Evolutionary conservation across 1,284 basidiomycete species (phyloP).

Genomic region (Tilletia indica): DNA sequence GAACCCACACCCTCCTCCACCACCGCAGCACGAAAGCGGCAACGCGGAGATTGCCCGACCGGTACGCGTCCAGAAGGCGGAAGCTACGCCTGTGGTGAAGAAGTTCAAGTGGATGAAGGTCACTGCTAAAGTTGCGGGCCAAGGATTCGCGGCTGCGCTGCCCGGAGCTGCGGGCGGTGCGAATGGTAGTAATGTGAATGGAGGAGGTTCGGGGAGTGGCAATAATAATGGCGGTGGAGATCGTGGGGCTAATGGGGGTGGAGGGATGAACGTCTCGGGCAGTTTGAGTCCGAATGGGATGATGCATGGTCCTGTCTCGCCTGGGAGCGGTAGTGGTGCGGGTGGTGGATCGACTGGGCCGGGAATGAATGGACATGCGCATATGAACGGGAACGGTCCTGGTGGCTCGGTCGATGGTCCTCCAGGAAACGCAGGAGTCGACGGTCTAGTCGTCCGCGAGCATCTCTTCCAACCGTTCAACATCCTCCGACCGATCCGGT

Average conservation of each 20-base stretch:
- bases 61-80: slow-evolving; percentile 6
- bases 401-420: not conserved
- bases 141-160: not conserved
- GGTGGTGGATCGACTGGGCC: not conserved
- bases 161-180: not conserved
- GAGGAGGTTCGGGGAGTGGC: not conserved
- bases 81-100: slow-evolving; percentile 33
- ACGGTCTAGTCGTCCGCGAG: slow-evolving; percentile 54
- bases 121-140: slow-evolving; percentile 28
- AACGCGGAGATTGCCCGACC: not conserved
- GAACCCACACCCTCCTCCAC: slow-evolving; percentile 6
- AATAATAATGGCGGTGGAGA: not conserved
- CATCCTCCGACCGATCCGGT: slow-evolving; percentile 81
- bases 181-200: not conserved
- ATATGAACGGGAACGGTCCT: not conserved
- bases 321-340: slow-evolving; percentile 5
- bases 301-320: slow-evolving; percentile 18
- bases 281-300: slow-evolving; percentile 23
- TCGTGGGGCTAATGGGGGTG: not conserved
- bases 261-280: not conserved
- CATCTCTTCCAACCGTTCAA: slow-evolving; percentile 89
- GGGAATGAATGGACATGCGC: slow-evolving; percentile 11
- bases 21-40: too few species aligned
- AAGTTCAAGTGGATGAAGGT: slow-evolving; percentile 64
- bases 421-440: not conserved